Percentiles rank a stretch among this genome's conserved stretches.
Conservation (phyloP, 805 yeast genomes). For the Saccharomycopsis javanensis region DNA sequence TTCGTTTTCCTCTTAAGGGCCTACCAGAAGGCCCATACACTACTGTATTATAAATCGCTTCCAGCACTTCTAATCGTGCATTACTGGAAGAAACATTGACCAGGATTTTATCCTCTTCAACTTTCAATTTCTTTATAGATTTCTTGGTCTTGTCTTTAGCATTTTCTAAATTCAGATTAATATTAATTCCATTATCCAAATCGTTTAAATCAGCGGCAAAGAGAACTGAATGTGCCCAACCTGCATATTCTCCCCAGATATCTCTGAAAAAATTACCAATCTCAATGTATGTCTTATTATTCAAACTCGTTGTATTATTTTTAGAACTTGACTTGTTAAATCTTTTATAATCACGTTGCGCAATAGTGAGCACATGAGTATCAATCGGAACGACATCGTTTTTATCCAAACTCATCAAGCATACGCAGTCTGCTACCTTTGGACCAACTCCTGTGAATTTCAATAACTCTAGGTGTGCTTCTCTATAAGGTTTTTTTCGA, state of each 20-base stretch:
- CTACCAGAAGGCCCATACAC: slow-evolving; percentile 11
- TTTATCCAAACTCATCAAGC: slow-evolving; percentile 81
- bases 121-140: not conserved
- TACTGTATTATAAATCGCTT: not conserved
- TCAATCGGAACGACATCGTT: slow-evolving; percentile 90
- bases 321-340: slow-evolving; percentile 28
- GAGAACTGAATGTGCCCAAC: slow-evolving; percentile 97
- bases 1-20: slow-evolving; percentile 14
- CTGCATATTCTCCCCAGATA: slow-evolving; percentile 87
- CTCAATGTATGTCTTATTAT: slow-evolving; percentile 40
- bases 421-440: slow-evolving; percentile 94
- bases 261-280: slow-evolving; percentile 52
- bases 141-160: not conserved
- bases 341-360: slow-evolving; percentile 62
- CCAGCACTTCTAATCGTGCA: not conserved
- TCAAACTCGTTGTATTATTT: slow-evolving; percentile 34
- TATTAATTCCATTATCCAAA: slow-evolving; percentile 56
- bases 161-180: slow-evolving; percentile 19
- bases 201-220: slow-evolving; percentile 78
- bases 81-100: not conserved
- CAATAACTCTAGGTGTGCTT: slow-evolving; percentile 49
- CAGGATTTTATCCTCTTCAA: not conserved
- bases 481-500: slow-evolving; percentile 38
- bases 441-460: slow-evolving; percentile 88
- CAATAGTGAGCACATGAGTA: slow-evolving; percentile 89